Percentiles rank a stretch among this genome's conserved stretches.
Evolutionary conservation across 1,139 yeast genomes (phyloP).

Genomic region (Protomyces lactucae-debilis): DNA sequence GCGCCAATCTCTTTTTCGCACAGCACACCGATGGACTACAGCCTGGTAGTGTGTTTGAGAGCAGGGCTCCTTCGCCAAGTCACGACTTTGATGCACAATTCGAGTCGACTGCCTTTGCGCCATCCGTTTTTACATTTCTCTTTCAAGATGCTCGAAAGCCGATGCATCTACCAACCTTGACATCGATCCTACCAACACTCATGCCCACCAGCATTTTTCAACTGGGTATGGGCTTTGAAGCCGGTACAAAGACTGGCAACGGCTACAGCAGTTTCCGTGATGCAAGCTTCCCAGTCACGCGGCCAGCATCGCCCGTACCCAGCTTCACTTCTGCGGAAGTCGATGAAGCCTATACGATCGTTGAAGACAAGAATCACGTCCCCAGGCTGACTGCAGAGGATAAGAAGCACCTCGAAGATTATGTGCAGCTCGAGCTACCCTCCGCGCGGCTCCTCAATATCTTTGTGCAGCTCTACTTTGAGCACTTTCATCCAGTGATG

Average conservation of each 20-base stretch:
- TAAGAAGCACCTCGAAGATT: slow-evolving; percentile 11
- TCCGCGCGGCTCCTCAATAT: slow-evolving; percentile 12
- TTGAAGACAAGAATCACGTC: slow-evolving; percentile 12
- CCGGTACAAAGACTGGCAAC: slow-evolving; percentile 1
- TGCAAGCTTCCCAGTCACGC: slow-evolving; percentile 2
- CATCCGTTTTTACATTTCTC: slow-evolving; percentile 17
- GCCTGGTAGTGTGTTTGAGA: slow-evolving; percentile 19
- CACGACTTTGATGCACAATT: slow-evolving; percentile 25
- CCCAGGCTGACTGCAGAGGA: slow-evolving; percentile 11
- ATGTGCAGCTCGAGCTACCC: slow-evolving; percentile 14
- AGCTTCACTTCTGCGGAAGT: slow-evolving; percentile 13
- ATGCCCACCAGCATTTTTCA: slow-evolving; percentile 12
- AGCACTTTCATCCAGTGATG: slow-evolving; percentile 6
- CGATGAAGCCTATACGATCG: slow-evolving; percentile 1
- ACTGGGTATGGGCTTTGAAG: neutral
- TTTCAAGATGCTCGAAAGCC: slow-evolving; percentile 16
- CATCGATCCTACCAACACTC: slow-evolving; percentile 12
- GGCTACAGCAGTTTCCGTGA: slow-evolving; percentile 16
- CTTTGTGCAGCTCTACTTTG: slow-evolving; percentile 20
- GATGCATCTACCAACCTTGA: slow-evolving; percentile 8
- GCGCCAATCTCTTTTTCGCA: slow-evolving; percentile 7
- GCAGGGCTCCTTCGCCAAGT: slow-evolving; percentile 22
- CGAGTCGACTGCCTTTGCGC: slow-evolving; percentile 14
- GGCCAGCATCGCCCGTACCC: slow-evolving; percentile 20
- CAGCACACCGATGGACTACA: neutral